Evolutionary conservation across 768 basidiomycete genomes (phyloP).

Genomic region (Suillus americanus): DNA sequence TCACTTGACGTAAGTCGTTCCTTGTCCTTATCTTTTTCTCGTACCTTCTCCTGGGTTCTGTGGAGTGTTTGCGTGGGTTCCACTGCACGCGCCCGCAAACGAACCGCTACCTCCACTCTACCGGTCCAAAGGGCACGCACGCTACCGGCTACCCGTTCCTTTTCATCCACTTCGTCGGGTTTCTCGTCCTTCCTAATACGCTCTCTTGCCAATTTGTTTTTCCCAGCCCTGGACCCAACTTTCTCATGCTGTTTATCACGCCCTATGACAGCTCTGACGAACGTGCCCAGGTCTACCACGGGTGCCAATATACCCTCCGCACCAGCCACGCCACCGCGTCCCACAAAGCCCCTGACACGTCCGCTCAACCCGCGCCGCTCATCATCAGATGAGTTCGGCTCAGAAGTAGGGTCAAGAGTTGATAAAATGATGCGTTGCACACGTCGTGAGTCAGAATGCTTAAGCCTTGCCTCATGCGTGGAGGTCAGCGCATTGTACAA

Average conservation of each 20-base stretch:
- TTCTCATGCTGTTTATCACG: slow-evolving; percentile 37
- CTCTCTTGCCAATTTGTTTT: slow-evolving; percentile 11
- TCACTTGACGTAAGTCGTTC: slow-evolving; percentile 31
- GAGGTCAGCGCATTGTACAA: slow-evolving; percentile 22
- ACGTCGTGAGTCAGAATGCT: slow-evolving; percentile 52
- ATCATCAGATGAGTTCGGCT: slow-evolving; percentile 32
- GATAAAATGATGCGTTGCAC: slow-evolving; percentile 62
- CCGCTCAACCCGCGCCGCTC: slow-evolving; percentile 31
- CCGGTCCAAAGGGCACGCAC: slow-evolving; percentile 35
- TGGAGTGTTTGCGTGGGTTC: slow-evolving; percentile 23
- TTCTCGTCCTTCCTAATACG: slow-evolving; percentile 37
- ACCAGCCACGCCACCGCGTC: slow-evolving; percentile 35
- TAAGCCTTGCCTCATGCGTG: slow-evolving; percentile 28
- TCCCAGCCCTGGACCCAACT: slow-evolving; percentile 14
- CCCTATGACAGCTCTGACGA: slow-evolving; percentile 46
- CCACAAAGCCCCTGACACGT: slow-evolving; percentile 40
- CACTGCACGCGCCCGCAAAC: slow-evolving; percentile 30
- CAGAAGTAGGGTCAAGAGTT: slow-evolving; percentile 47
- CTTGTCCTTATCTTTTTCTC: slow-evolving; percentile 28
- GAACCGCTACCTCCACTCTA: slow-evolving; percentile 24
- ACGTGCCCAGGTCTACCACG: slow-evolving; percentile 50
- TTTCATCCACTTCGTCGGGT: slow-evolving; percentile 28
- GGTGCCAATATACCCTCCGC: slow-evolving; percentile 44
- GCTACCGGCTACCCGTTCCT: slow-evolving; percentile 33
- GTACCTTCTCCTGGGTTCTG: slow-evolving; percentile 25